Evolutionary conservation across 2,329 filamentous ascomycete genomes (phyloP), one percentile per base, ranked within the genome.

Genomic region (Sarocladiaceae sp.): DNA sequence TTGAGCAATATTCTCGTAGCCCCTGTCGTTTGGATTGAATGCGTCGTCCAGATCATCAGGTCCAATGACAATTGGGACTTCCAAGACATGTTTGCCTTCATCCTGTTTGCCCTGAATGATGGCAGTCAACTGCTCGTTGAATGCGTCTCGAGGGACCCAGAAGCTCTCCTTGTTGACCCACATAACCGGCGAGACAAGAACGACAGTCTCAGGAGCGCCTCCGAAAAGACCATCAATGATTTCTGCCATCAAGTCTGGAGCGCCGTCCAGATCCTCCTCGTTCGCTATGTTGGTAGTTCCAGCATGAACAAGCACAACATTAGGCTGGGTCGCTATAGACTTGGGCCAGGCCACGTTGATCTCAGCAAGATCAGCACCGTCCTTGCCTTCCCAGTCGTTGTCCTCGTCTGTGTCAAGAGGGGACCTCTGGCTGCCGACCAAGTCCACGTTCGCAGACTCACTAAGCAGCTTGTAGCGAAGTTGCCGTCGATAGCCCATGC

Each of bases 1-100:
- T 20, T 59, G 53, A 18, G 69, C 69, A 66, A 73, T 71, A 59
- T 70, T 69, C 50, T 57, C 54, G 51, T 71, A 71, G 13, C 70
- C 70, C 0, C 23, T 57, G 23, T 69, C 64, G 20, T 61, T 60
- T 2, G 69, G 70, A 48, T 72, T 70, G 2, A 63, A 70, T 8
- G 56, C 58, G 51, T 72, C 69, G 1, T 54, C 58, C 37, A 71
- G 54, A 44, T 71, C 67, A 12, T 44, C 57, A 7, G 7, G 51
- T 26, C 15, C 61, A 62, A 52, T 54, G 36, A 35, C 36, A 20
- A 53, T 52, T 17, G 40, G 51, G 1, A 52, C 57, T 17, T 55
- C 18, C 15, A 60, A 42, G 3, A 59, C 28, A 7, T 57, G 55
- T 17, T 57, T 52, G 11, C 55, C 54, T 17, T 40, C 53, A 2